Percentiles rank a stretch among this genome's conserved stretches.
Conservation (phyloP, 768 basidiomycete species). For the Calocybe gangraenosa region DNA sequence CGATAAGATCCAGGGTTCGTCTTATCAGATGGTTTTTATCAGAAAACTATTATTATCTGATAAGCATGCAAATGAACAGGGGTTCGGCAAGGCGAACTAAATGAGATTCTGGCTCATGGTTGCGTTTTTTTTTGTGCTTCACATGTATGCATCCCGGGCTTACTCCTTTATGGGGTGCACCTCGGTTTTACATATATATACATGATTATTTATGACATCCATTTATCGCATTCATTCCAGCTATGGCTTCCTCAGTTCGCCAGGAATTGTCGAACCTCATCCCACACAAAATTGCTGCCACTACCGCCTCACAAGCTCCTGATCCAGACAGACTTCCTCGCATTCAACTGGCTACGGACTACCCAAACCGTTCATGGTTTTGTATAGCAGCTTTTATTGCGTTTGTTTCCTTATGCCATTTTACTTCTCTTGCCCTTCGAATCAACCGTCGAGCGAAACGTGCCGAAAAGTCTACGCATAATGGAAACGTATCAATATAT, state of each 20-base stretch:
- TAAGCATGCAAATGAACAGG: too few species aligned
- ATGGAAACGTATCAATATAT: not conserved
- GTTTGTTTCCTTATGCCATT: slow-evolving; percentile 9
- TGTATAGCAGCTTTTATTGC: slow-evolving; percentile 15
- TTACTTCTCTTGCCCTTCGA: slow-evolving; percentile 2
- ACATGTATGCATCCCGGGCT: too few species aligned
- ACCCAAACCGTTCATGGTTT: slow-evolving; percentile 15
- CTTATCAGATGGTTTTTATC: too few species aligned
- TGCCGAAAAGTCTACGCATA: not conserved
- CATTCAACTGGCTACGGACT: slow-evolving; percentile 5
- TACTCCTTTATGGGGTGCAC: too few species aligned
- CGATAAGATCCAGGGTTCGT: too few species aligned
- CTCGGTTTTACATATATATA: not conserved
- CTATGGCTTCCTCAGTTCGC: not conserved
- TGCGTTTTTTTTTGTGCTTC: not conserved
- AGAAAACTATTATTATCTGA: too few species aligned
- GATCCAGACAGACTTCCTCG: slow-evolving; percentile 7
- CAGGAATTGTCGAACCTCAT: not conserved
- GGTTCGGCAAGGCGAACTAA: too few species aligned
- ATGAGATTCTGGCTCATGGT: not conserved
- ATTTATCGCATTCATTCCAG: too few species aligned
- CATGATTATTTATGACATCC: slow-evolving; percentile 2
- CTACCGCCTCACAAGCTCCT: slow-evolving; percentile 2
- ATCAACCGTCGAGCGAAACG: not conserved
- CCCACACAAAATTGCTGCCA: not conserved